Percentiles rank a stretch among this genome's conserved stretches.
Evolutionary conservation across 2,329 filamentous ascomycete species (phyloP).

Genomic region (Dryadomyces quercus-mongolicae): DNA sequence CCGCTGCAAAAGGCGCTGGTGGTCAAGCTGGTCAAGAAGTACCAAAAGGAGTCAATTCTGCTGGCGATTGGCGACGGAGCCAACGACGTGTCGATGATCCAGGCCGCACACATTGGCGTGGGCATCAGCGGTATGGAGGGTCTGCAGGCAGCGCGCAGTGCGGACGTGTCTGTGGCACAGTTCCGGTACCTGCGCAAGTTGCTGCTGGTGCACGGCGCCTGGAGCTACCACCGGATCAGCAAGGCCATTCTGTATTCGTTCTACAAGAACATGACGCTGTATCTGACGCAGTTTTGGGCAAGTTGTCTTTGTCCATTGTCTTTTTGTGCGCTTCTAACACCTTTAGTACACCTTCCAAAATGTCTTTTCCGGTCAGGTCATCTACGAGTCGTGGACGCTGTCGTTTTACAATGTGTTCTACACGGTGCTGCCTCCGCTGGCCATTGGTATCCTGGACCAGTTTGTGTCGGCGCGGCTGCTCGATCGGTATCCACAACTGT

Average conservation of each 20-base stretch:
- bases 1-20: conserved; percentile 94
- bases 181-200: conserved; percentile 93
- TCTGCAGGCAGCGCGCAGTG: conserved; percentile 88
- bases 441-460: conserved; percentile 92
- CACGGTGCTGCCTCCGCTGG: conserved; percentile 85
- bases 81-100: conserved; percentile 99
- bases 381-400: conserved; percentile 98
- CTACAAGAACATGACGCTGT: conserved; percentile 97
- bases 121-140: conserved; percentile 96
- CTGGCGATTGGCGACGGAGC: conserved; percentile 95
- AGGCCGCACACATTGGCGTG: conserved; percentile 93
- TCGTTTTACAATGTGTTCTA: conserved; percentile 99
- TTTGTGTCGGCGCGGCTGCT: conserved; percentile 89
- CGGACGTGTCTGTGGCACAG: conserved; percentile 90
- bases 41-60: conserved; percentile 78
- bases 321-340: background rate
- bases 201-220: conserved; percentile 86
- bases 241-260: conserved; percentile 98
- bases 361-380: conserved; percentile 92
- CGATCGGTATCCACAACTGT: conserved; percentile 92
- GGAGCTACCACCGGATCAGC: conserved; percentile 95
- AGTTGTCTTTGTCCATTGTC: conserved; percentile 21
- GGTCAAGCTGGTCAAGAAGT: conserved; percentile 92
- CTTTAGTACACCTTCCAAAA: conserved; percentile 89
- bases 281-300: conserved; percentile 99